phyloP scores from a whole-genome alignment of 805 yeast species.

The Metschnikowia continentalis region DNA sequence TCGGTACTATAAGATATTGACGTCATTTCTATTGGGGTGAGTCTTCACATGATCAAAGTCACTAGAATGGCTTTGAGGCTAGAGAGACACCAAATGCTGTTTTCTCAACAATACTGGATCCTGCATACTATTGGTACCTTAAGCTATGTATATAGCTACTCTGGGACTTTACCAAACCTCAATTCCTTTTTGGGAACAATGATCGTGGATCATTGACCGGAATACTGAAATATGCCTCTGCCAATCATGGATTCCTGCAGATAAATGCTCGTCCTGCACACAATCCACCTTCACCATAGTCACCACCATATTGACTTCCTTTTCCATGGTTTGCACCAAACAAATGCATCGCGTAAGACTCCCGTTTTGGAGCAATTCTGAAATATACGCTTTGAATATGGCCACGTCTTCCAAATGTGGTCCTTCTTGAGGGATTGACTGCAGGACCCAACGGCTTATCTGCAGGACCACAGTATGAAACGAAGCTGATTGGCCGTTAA shows the following conservation, averaged over 20 bases:
- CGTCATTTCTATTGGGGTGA: no score
- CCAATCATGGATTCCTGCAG: slow-evolving; percentile 23
- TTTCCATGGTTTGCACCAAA: slow-evolving; percentile 6
- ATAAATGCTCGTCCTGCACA: not conserved
- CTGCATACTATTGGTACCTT: no score
- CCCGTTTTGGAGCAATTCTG: slow-evolving; percentile 4
- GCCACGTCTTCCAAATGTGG: slow-evolving; percentile 17
- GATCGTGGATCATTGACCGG: slow-evolving; percentile 2
- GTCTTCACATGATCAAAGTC: no score
- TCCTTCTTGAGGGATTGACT: slow-evolving; percentile 10
- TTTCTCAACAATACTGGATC: no score
- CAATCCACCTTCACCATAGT: not conserved
- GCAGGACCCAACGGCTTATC: slow-evolving; percentile 12
- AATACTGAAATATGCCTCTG: slow-evolving; percentile 5
- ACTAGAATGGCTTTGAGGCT: no score
- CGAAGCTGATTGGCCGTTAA: slow-evolving; percentile 2
- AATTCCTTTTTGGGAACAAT: slow-evolving; percentile 7
- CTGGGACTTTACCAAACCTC: not conserved
- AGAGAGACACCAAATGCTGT: no score
- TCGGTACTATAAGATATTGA: no score
- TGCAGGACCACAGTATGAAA: slow-evolving; percentile 9
- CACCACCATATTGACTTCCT: slow-evolving; percentile 1
- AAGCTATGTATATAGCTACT: no score
- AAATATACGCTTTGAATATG: slow-evolving; percentile 8
- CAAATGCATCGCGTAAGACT: slow-evolving; percentile 3